phyloP scores from a whole-genome alignment of 805 yeast species.

The Suhomyces xylopsoci region DNA sequence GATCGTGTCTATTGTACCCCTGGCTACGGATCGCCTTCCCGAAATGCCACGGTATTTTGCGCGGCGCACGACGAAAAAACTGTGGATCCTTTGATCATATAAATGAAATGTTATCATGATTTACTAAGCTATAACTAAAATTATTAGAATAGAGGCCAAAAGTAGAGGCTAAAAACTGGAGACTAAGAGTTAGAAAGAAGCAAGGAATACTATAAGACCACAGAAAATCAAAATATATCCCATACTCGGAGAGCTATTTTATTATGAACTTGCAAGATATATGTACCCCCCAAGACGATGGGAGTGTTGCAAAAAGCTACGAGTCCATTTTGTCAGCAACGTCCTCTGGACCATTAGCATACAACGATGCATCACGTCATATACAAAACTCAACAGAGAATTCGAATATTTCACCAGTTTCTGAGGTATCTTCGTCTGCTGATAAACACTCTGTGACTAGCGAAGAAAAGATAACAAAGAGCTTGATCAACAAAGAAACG shows the following conservation, averaged over 20 bases:
- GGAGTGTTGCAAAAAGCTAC: constrained; percentile 1
- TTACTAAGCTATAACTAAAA: too few species aligned
- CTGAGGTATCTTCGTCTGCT: neutral
- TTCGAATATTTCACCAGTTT: neutral
- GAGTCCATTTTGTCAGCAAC: constrained; percentile 3
- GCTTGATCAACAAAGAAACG: constrained; percentile 4
- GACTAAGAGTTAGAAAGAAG: too few species aligned
- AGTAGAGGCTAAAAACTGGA: too few species aligned
- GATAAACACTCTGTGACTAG: neutral
- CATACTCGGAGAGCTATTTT: too few species aligned
- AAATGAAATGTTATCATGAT: neutral
- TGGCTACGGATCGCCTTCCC: neutral
- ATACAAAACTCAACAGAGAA: neutral
- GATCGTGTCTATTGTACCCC: too few species aligned
- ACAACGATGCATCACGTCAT: neutral
- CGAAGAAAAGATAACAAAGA: constrained; percentile 1
- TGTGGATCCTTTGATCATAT: constrained; percentile 1
- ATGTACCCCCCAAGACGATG: constrained; percentile 8
- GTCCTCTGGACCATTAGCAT: neutral
- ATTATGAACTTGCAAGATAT: constrained; percentile 9
- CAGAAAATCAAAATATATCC: too few species aligned
- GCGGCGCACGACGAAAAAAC: constrained; percentile 4
- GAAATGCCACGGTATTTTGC: neutral
- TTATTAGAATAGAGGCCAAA: too few species aligned
- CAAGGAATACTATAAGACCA: too few species aligned